Percentiles rank a stretch among this genome's conserved stretches.
Evolutionary conservation across 2,329 filamentous ascomycete genomes (phyloP).

Genomic region (Xylaria polymorpha): DNA sequence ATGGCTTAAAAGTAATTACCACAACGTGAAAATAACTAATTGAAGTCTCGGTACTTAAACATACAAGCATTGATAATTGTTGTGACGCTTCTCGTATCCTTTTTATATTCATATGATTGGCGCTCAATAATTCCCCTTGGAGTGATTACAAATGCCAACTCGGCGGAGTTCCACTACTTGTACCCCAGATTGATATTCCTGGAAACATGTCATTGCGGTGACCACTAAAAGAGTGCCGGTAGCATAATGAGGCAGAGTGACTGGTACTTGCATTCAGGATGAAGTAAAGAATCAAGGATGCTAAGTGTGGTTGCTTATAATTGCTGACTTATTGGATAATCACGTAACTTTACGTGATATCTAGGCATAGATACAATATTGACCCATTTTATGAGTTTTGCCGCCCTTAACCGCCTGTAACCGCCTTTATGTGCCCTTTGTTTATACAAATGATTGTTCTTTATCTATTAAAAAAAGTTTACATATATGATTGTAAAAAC

Average conservation of each 20-base stretch:
- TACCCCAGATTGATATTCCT: neutral
- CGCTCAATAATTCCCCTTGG: neutral
- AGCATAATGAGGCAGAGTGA: neutral
- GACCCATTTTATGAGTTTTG: no score
- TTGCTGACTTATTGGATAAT: neutral
- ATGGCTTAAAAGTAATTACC: neutral
- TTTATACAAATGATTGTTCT: no score
- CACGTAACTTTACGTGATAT: conserved; percentile 5
- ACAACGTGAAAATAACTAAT: neutral
- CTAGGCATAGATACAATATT: neutral
- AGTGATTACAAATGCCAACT: neutral
- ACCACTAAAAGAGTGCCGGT: neutral
- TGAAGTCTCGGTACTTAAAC: neutral
- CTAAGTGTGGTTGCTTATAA: neutral
- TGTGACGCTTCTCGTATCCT: neutral
- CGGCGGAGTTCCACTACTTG: neutral
- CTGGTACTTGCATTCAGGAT: neutral
- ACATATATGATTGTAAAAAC: no score
- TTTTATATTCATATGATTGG: neutral
- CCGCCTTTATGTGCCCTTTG: no score
- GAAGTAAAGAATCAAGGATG: neutral
- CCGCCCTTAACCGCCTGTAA: no score
- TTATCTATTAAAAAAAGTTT: no score
- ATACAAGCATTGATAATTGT: neutral
- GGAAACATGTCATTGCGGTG: neutral